phyloP scores from a whole-genome alignment of 108 stramenopile genomes.

The Conticribra weissflogii region DNA sequence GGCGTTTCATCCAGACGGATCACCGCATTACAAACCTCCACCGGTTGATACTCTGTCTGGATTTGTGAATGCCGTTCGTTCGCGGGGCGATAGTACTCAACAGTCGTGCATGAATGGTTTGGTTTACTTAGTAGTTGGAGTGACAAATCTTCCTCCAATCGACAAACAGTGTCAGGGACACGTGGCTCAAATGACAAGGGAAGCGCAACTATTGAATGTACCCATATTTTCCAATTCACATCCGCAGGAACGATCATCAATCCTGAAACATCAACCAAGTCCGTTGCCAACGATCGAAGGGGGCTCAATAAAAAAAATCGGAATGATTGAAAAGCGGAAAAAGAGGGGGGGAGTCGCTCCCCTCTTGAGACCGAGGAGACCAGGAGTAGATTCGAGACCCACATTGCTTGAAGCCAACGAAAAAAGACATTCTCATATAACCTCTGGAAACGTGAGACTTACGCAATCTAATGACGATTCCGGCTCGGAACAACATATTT shows the following conservation, averaged over 20 bases:
- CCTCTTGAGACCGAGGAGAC: constrained; percentile 24
- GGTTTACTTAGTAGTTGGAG: too few species aligned
- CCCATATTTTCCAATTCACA: constrained; percentile 3
- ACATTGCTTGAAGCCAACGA: background rate
- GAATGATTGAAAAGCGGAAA: background rate
- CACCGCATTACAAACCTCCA: constrained; percentile 8
- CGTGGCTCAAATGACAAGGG: constrained; percentile 2
- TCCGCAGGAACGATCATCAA: constrained; percentile 10
- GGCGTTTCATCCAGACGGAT: constrained; percentile 36
- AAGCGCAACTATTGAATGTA: constrained; percentile 8
- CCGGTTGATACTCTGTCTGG: constrained; percentile 6
- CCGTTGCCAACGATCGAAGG: background rate
- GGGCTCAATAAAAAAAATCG: background rate
- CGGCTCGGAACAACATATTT: background rate
- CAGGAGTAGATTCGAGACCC: too few species aligned
- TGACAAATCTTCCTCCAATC: too few species aligned
- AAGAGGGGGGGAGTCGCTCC: constrained; percentile 26
- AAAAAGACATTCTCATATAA: background rate
- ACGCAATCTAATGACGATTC: background rate
- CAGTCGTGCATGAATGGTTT: too few species aligned
- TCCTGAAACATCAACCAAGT: background rate
- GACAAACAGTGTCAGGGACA: too few species aligned
- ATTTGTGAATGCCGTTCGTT: constrained; percentile 24
- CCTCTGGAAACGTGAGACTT: background rate
- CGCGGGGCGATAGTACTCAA: too few species aligned